Base-by-base conservation (phyloP, 1,284 basidiomycete genomes). In the Melampsora americana region DNA sequence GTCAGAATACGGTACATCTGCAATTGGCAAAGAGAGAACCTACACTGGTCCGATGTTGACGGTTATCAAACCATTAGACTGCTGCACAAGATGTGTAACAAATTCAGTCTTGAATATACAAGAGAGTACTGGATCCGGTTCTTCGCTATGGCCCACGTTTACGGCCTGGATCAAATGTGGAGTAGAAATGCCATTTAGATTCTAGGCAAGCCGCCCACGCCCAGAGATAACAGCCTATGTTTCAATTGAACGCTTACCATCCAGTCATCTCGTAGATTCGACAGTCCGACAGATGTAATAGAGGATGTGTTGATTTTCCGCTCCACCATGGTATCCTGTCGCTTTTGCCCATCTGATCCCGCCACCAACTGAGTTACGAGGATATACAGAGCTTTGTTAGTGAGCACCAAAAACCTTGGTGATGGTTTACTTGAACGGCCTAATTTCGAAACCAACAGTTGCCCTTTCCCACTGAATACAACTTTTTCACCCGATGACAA, bases 41-140 rank as follows among this genome's bases (percentile, higher is more conserved):
- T 82, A 95, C 92, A 86, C 87, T 28, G 92, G 90, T 0, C 87
- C 88, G 79, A 95, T 88, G 62, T 88, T 84, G 46, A 99, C 85
- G 77, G 85, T 89, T 77, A 94, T 87, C 77, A 88, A 89, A 1
- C 89, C 92, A 80, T 90, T 89, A 0, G 92, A 93, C 77, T 92
- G 84, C 79, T 90, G 90, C 77, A 95, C 85, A 60, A 99, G 86
- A 80, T 91, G 90, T 14, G 92, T 88, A 11, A 90, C 86, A 69
- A 99, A 86, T 83, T 99, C 96, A 0, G 96, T 99, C 88, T 99
- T 99, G 88, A 99, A 95, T 79, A 89, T 86, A 80, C 92, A 94
- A 78, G 89, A 91, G 81, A 99, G 87, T 66, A 98, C 86, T 0
- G 95, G 94, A 82, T 99, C 96, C n/a, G 93, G 94, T 82, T 98